Conservation (phyloP, 345 rosid species). For the Dimocarpus longan region DNA sequence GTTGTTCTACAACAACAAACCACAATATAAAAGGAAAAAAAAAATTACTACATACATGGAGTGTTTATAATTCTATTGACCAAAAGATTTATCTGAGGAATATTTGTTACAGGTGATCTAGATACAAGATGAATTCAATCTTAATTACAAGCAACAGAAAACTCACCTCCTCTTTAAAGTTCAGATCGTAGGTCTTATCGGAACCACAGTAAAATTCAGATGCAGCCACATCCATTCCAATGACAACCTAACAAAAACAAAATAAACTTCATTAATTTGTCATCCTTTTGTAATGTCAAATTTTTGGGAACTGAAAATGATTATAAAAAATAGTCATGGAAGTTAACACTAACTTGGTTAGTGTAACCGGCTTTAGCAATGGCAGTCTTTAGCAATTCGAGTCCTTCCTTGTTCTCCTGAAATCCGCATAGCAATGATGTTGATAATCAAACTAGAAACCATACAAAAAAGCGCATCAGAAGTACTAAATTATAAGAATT, state of each 20-base stretch:
- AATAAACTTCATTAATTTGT: background rate
- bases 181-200: conserved; percentile 84
- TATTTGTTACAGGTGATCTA: background rate
- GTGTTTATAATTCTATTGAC: background rate
- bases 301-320: background rate
- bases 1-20: conserved; percentile 55
- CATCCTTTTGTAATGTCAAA: background rate
- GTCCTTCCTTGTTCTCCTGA: conserved; percentile 99
- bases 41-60: background rate
- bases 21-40: background rate
- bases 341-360: conserved; percentile 59
- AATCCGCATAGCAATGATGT: background rate
- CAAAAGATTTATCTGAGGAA: background rate
- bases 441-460: conserved; percentile 6
- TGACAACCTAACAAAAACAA: conserved; percentile 69
- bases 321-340: background rate
- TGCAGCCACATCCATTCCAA: conserved; percentile 99
- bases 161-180: conserved; percentile 81
- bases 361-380: conserved; percentile 94
- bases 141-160: conserved; percentile 3
- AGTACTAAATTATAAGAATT: background rate
- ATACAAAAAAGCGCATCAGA: background rate
- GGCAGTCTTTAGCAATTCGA: conserved; percentile 90
- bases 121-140: background rate
- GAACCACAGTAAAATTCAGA: conserved; percentile 84